Evolutionary conservation across 495 filamentous ascomycete genomes (phyloP).

Genomic region (Chaetomium cochliodes): DNA sequence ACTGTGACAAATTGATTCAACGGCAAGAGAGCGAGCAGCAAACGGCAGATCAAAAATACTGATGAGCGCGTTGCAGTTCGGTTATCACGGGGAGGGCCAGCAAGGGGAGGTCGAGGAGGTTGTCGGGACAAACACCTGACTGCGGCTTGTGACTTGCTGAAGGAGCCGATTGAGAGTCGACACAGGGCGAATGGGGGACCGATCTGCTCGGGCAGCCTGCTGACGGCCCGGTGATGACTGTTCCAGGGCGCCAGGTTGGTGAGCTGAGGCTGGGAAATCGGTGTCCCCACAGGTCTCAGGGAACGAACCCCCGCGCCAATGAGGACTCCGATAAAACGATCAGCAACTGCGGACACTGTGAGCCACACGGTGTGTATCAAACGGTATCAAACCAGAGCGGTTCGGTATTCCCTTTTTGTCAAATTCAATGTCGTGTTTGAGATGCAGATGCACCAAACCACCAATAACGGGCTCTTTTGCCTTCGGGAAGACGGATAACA

Average conservation of each 20-base stretch:
- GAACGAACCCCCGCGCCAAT: too few relatives aligned
- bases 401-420: not conserved
- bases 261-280: not conserved
- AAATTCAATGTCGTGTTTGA: not conserved
- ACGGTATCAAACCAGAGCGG: not conserved
- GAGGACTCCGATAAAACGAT: too few relatives aligned
- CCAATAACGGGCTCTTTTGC: not conserved
- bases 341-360: too few relatives aligned
- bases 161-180: not conserved
- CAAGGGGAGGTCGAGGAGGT: not conserved
- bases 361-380: too few relatives aligned
- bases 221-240: constrained; percentile 11
- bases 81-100: not conserved
- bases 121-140: constrained; percentile 6
- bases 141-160: constrained; percentile 16
- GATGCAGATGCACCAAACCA: not conserved
- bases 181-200: constrained; percentile 6
- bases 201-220: constrained; percentile 16
- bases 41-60: not conserved
- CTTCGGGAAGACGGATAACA: not conserved
- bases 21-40: not conserved
- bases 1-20: not conserved
- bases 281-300: not conserved
- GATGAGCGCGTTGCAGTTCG: not conserved
- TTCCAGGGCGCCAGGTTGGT: not conserved